Base-by-base conservation (phyloP, 2,329 filamentous ascomycete species). In the Alternaria dauci region DNA sequence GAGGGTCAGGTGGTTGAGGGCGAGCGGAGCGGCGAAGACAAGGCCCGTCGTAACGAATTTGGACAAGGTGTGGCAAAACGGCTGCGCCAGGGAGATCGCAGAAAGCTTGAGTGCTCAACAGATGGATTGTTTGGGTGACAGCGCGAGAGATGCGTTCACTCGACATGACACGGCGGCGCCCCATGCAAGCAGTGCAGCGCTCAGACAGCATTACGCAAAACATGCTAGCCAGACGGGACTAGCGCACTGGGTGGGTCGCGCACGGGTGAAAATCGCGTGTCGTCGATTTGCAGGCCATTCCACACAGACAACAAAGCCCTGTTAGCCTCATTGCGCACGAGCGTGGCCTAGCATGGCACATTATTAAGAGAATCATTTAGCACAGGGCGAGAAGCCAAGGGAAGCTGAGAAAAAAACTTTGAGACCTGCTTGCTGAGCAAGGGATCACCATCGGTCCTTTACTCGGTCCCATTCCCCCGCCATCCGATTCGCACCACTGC, bases 401-500 rank as follows among this genome's bases (percentile, higher is more conserved):
- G 46, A 43, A 20, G 41, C 50, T 34, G 44, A 26, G 48, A 55
- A 57, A 50, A 62, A 64, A 67, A 64, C 59, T 58, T 53, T 65
- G 58, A 70, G 63, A 56, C 52, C 48, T 59, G 58, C 44, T 28
- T 57, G 54, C 43, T 57, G 48, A 64, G 57, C 65, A 62, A 61
- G 60, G 48, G 59, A 67, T 69, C 67, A 59, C 63, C 60, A 54
- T 68, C 65, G 63, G 74, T 69, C 63, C 59, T 66, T 71, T 69
- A 59, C 58, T 75, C 72, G 73, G 74, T 65, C 58, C 43, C 55
- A 62, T 66, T 58, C 72, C 72, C 72, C 73, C 74, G 70, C 74
- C 70, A 63, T 74, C 72, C 69, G 72, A 72, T 69, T 66, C 59
- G 69, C 63, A 70, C 67, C 61, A 52, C 62, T 61, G 68, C 67